Conservation (phyloP, 139 green algal species). For the Tetradesmus lagerheimii region DNA sequence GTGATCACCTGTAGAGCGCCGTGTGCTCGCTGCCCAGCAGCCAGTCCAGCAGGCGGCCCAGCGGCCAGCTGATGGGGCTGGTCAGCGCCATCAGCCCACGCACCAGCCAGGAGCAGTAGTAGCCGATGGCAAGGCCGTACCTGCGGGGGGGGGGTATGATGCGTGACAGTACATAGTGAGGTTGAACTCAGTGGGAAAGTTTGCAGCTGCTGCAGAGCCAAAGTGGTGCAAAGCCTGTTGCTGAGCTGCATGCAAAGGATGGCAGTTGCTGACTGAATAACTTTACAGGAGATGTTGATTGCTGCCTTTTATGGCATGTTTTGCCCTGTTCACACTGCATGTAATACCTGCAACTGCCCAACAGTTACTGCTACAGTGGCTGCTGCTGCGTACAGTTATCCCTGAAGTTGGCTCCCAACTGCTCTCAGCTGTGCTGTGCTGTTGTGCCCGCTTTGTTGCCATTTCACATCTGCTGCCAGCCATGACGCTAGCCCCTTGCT, state of each 20-base stretch:
- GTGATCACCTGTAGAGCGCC: not conserved
- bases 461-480: not conserved
- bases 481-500: no score
- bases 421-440: no score
- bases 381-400: not conserved
- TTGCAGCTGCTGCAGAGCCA: no score
- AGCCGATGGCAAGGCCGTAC: constrained; percentile 88
- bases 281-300: not conserved
- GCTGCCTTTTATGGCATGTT: no score
- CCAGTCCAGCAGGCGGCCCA: constrained; percentile 84
- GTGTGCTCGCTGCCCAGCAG: constrained; percentile 77
- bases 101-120: constrained; percentile 82
- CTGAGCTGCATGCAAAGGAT: not conserved
- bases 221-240: not conserved
- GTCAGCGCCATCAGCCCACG: constrained; percentile 77
- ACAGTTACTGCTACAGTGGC: no score
- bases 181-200: no score
- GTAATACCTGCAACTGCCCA: no score
- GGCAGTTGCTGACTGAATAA: not conserved
- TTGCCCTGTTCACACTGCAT: no score
- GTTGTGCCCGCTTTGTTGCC: not conserved
- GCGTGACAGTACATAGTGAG: not conserved
- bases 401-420: no score
- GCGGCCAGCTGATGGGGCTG: constrained; percentile 74
- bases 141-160: not conserved